phyloP scores from a whole-genome alignment of 2,329 filamentous ascomycete genomes.

The Calcarisporium arbuscula region DNA sequence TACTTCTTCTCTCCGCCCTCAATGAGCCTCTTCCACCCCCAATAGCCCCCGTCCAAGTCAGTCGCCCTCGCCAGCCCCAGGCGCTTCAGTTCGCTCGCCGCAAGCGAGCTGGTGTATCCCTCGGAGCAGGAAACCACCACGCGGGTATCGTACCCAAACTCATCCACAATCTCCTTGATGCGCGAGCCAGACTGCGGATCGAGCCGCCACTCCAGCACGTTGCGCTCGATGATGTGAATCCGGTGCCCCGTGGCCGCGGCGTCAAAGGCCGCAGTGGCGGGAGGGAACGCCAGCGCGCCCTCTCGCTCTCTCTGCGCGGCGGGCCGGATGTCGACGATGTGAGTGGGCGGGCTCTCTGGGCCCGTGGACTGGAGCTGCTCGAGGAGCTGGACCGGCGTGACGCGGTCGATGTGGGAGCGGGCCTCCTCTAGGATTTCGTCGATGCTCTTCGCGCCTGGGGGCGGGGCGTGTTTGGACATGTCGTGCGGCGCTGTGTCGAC shows the following conservation, averaged over 20 bases:
- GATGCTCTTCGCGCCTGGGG: slow-evolving; percentile 9
- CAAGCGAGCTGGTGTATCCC: slow-evolving; percentile 9
- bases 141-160: slow-evolving; percentile 10
- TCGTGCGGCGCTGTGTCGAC: no score
- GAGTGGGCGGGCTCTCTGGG: slow-evolving; percentile 7
- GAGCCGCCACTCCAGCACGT: slow-evolving; percentile 10
- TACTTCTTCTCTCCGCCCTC: no score
- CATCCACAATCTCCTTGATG: slow-evolving; percentile 10
- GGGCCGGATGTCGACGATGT: slow-evolving; percentile 9
- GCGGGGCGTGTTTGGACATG: slow-evolving; percentile 10
- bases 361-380: slow-evolving; percentile 4
- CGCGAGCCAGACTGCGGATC: slow-evolving; percentile 9
- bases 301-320: slow-evolving; percentile 8
- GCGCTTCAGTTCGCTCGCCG: slow-evolving; percentile 8
- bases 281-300: slow-evolving; percentile 5
- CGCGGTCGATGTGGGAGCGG: slow-evolving; percentile 6
- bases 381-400: slow-evolving; percentile 8
- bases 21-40: slow-evolving; percentile 8
- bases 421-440: slow-evolving; percentile 9
- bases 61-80: slow-evolving; percentile 8
- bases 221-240: slow-evolving; percentile 9
- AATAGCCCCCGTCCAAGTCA: slow-evolving; percentile 9
- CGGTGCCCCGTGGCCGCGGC: slow-evolving; percentile 2
- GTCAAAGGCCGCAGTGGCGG: not conserved
- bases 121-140: slow-evolving; percentile 9